Evolutionary conservation across 257 asterid genomes (phyloP), one percentile per base, ranked within the genome.

Genomic region (Jacaranda mimosifolia): DNA sequence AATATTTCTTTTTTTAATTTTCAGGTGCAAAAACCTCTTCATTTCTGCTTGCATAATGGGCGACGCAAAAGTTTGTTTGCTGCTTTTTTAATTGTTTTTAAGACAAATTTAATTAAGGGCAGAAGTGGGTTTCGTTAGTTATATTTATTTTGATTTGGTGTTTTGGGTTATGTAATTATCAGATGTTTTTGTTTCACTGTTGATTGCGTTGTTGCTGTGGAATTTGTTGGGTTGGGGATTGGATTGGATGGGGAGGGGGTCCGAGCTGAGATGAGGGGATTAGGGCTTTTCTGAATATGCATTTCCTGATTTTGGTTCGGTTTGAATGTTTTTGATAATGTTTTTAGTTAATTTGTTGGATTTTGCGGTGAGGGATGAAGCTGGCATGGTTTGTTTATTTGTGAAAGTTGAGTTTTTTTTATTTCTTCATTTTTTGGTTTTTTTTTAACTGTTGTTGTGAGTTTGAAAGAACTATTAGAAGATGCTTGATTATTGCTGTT

Each of bases 241-340:
- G 38, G 46, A 49, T 71, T 81, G 38, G 46, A 49, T 43, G 48
- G 46, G 62, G 45, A 38, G 62, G 46, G 63, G 59, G 9, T 48
- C 40, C 51, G 53, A 63, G 82, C 55, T 53, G 69, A 68, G 71
- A 77, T 59, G 32, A 39, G 57, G 76, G 57, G 52, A 63, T 72
- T 72, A 78, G 85, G 85, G 85, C 72, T 77, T 77, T 46, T 65
- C 26, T 32, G 62, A 55, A 70, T 56, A 18, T 15, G 64, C 77
- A 64, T 70, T 75, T 70, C 63, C 32, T 76, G 36, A 46, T 70
- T 46, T n/a, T 45, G 32, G 19, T 74, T 36, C 39, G 65, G 42
- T 36, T 48, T 12, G 58, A 42, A 18, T 68, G 19, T 11, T 52
- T 42, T 52, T 6, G 4, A 53, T 72, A 26, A 3, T 18, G 56